Evolutionary conservation across 768 basidiomycete genomes (phyloP).

Genomic region (Leccinum olivaceopallidum): DNA sequence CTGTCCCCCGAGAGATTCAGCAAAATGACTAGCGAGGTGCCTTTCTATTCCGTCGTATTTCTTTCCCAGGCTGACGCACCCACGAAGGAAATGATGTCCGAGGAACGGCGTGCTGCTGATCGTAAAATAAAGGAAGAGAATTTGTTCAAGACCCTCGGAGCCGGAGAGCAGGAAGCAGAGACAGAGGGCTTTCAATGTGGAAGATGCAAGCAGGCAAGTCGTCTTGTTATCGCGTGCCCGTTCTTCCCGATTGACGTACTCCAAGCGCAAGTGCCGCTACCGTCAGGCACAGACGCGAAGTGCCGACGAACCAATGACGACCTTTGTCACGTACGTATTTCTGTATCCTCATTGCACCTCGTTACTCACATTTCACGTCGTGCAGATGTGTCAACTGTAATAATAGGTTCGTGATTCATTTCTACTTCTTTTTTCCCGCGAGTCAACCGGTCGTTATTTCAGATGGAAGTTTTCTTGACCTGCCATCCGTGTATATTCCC

Average conservation of each 20-base stretch:
- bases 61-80: not conserved
- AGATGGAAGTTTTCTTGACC: conserved; percentile 67
- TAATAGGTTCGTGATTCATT: conserved; percentile 44
- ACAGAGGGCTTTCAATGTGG: conserved; percentile 98
- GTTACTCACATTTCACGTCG: not conserved
- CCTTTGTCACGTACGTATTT: conserved; percentile 78
- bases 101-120: conserved; percentile 84
- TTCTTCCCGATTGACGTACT: conserved; percentile 2
- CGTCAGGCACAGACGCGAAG: conserved; percentile 96
- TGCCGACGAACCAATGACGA: conserved; percentile 99
- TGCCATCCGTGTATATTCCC: not conserved
- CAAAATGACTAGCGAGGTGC: conserved; percentile 79
- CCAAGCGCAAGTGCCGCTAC: conserved; percentile 82
- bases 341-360: not conserved
- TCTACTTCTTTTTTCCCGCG: not conserved
- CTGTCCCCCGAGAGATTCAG: conserved; percentile 68
- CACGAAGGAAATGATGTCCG: conserved; percentile 93
- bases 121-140: conserved; percentile 83
- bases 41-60: not conserved
- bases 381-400: conserved; percentile 67
- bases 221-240: not conserved
- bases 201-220: conserved; percentile 82
- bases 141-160: conserved; percentile 87
- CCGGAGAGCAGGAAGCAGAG: conserved; percentile 88
- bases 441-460: not conserved